A percentile compares a stretch with the other conserved stretches of the same genome.
Conservation (phyloP, 2,329 filamentous ascomycete genomes). For the Mycosphaerella sp. region DNA sequence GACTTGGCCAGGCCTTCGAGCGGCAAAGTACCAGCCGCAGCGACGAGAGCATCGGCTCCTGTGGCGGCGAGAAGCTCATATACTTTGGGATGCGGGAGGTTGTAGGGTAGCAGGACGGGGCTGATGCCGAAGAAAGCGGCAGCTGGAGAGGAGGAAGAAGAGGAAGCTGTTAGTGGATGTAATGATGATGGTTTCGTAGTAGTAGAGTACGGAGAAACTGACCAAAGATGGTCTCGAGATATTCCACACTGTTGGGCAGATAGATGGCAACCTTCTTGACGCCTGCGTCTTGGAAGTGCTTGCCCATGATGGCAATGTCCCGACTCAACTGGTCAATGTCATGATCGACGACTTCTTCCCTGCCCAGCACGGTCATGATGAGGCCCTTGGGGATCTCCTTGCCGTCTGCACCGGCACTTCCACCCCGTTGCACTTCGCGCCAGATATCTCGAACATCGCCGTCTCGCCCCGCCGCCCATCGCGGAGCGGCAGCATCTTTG, state of each 20-base stretch:
- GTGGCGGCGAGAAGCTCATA: conserved; percentile 66
- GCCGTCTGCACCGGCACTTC: conserved; percentile 56
- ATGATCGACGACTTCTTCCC: conserved; percentile 67
- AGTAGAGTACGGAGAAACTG: conserved; percentile 19
- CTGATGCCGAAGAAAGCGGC: conserved; percentile 85
- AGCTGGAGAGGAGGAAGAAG: too few species aligned
- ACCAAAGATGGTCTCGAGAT: conserved; percentile 73
- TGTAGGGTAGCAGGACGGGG: conserved; percentile 78
- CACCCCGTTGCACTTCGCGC: conserved; percentile 53
- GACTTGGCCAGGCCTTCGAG: conserved; percentile 64
- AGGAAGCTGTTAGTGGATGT: neutral
- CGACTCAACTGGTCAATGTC: conserved; percentile 64
- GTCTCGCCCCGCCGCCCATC: conserved; percentile 76
- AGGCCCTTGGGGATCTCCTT: conserved; percentile 58
- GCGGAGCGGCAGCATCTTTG: conserved; percentile 69
- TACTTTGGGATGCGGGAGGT: conserved; percentile 63
- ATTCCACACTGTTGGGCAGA: conserved; percentile 86
- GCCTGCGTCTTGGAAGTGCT: conserved; percentile 63
- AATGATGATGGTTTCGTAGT: neutral
- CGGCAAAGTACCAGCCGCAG: conserved; percentile 79
- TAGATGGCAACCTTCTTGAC: conserved; percentile 76
- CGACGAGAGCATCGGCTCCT: conserved; percentile 74
- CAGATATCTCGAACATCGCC: conserved; percentile 91
- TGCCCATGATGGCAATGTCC: conserved; percentile 82
- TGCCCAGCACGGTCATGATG: conserved; percentile 73